Conservation (phyloP, 2,329 filamentous ascomycete genomes). For the Colletotrichum chrysophilum region DNA sequence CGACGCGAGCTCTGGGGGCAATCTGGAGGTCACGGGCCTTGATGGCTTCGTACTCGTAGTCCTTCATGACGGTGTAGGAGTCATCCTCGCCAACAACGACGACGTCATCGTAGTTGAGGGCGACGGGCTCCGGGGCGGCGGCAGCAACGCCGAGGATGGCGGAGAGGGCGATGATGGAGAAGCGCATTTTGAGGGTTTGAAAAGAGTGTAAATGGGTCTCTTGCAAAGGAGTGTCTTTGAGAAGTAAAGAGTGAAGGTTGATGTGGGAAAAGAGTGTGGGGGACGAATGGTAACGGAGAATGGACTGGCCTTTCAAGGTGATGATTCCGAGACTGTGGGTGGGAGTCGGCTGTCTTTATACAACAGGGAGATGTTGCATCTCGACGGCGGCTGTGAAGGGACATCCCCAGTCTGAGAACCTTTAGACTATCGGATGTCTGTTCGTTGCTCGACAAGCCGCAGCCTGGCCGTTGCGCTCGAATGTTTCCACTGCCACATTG, state of each 20-base stretch:
- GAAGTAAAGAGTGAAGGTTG: constrained; percentile 18
- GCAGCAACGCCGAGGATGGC: constrained; percentile 2
- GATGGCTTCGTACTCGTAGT: constrained; percentile 26
- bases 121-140: not conserved
- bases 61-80: constrained; percentile 28
- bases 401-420: not conserved
- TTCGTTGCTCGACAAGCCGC: not conserved
- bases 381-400: not conserved
- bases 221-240: constrained; percentile 12
- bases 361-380: not conserved
- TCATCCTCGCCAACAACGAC: constrained; percentile 29
- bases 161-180: constrained; percentile 3
- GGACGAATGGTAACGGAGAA: constrained; percentile 14
- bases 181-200: constrained; percentile 15
- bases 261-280: constrained; percentile 7
- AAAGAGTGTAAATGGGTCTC: not conserved
- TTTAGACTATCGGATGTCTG: not conserved
- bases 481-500: not conserved
- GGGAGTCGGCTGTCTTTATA: constrained; percentile 11
- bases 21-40: constrained; percentile 12
- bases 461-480: not conserved
- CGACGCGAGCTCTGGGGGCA: not conserved
- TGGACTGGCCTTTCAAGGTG: constrained; percentile 6
- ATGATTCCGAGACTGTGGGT: not conserved
- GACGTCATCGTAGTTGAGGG: constrained; percentile 28